Conservation (phyloP, 208 protist species). For the Phytomonas serpens region DNA sequence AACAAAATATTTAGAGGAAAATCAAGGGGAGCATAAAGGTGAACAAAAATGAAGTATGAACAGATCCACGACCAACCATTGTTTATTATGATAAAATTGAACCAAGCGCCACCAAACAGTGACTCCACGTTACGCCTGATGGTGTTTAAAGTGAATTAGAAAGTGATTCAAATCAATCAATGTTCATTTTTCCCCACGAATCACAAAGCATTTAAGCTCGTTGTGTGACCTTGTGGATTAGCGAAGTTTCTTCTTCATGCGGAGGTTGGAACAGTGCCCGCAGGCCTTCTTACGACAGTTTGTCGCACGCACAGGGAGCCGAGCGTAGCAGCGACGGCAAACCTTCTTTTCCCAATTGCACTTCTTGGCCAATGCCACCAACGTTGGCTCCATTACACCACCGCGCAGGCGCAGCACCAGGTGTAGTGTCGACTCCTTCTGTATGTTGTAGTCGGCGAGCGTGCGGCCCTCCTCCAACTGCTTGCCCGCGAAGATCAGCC, state of each 20-base stretch:
- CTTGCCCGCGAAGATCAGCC: constrained; percentile 94
- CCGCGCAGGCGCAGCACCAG: constrained; percentile 95
- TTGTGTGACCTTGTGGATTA: constrained; percentile 48
- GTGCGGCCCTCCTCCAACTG: constrained; percentile 98
- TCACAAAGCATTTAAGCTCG: neutral
- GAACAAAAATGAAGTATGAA: constrained; percentile 1
- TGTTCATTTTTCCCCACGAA: neutral
- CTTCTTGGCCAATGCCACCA: constrained; percentile 95
- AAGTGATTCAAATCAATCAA: constrained; percentile 7
- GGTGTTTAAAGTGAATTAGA: constrained; percentile 7
- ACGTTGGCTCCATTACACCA: constrained; percentile 96
- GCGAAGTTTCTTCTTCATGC: constrained; percentile 99
- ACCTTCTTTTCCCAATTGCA: constrained; percentile 99
- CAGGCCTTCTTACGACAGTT: constrained; percentile 99
- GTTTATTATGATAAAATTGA: too few relatives aligned
- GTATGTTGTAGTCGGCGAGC: constrained; percentile 98
- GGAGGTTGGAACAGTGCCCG: constrained; percentile 97
- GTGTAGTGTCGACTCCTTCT: constrained; percentile 99
- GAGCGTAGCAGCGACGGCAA: constrained; percentile 91
- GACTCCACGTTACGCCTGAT: too few relatives aligned
- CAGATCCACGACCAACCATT: neutral
- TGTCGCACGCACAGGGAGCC: constrained; percentile 95
- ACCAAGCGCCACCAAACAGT: too few relatives aligned
- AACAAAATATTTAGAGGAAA: neutral
- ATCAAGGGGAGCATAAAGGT: constrained; percentile 9